Evolutionary conservation across 768 basidiomycete species (phyloP), one percentile per base, ranked within the genome.

Genomic region (Fistulinella prunicolor): DNA sequence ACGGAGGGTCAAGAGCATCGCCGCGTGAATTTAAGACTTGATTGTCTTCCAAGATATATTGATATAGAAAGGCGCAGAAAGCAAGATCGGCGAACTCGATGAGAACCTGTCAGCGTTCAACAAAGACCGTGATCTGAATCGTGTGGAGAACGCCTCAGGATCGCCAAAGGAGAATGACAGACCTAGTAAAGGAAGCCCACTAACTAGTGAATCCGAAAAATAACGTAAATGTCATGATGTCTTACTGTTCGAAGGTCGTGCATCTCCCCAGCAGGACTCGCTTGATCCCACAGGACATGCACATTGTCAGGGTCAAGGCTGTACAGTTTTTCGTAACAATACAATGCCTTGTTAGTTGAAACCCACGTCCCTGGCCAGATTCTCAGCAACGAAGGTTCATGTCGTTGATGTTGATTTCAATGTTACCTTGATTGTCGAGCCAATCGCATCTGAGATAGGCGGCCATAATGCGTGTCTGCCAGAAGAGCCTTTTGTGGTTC

Each of bases 201-300:
- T 14, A 12, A 32, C 13, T n/a, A n/a, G n/a, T n/a, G n/a, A n/a
- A n/a, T n/a, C n/a, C 30, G 13, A 32, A 32, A 32, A 14, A 14
- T 3, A 32, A 12, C 4, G 10, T 26, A 32, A 4, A 14, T 9
- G 35, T 12, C 29, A 38, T 20, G 23, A 54, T 22, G 35, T 28
- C 79, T 46, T 44, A 89, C 91, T 16, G 81, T 85, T 53, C 76
- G 73, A 30, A 82, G 69, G 30, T 91, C 83, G 3, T 83, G 83
- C 24, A 84, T 79, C 54, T 89, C 83, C 56, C 85, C 85, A 2
- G 91, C 85, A 12, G 95, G 76, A 5, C 79, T 74, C 0, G 93
- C 92, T 2, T 92, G 80, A 56, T 97, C 94, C 90, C 91, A 96
- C 14, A 92, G 76, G 4, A 89, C 87, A 49, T 88, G 83, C 14